phyloP scores from a whole-genome alignment of 257 asterid species.

The Verbascum thapsus region DNA sequence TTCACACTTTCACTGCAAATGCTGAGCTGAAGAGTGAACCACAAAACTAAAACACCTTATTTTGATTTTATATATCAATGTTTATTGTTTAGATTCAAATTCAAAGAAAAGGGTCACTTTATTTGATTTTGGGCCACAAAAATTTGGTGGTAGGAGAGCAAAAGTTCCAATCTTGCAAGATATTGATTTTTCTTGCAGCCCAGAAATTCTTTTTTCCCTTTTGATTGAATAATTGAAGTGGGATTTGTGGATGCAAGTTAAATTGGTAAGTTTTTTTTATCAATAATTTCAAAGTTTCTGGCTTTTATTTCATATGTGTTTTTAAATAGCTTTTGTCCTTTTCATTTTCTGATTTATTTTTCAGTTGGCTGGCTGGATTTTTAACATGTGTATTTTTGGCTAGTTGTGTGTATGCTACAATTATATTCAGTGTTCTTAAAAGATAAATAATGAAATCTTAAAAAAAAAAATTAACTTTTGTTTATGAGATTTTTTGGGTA shows the following conservation, averaged over 20 bases:
- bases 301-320: background rate
- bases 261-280: constrained; percentile 35
- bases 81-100: constrained; percentile 16
- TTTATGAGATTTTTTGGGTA: constrained; percentile 17
- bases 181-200: constrained; percentile 22
- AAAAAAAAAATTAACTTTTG: constrained; percentile 21
- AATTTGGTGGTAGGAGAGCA: constrained; percentile 29
- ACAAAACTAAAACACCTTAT: background rate
- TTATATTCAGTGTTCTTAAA: constrained; percentile 11
- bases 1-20: constrained; percentile 10
- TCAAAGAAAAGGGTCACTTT: constrained; percentile 36
- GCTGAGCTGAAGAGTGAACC: background rate
- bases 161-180: constrained; percentile 38
- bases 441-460: constrained; percentile 26
- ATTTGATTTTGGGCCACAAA: constrained; percentile 50
- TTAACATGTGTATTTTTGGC: constrained; percentile 17
- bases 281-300: constrained; percentile 5
- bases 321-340: constrained; percentile 22
- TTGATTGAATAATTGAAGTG: background rate
- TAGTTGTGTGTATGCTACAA: background rate
- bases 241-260: constrained; percentile 30
- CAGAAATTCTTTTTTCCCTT: constrained; percentile 19
- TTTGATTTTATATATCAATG: background rate
- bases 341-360: constrained; percentile 15
- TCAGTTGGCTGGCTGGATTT: constrained; percentile 29